A percentile compares a stretch with the other conserved stretches of the same genome.
These are phyloP conservation scores for Penicillium crystallinum DNA, from an alignment of 495 filamentous ascomycete species.

Conservation along the genomic window DNA sequence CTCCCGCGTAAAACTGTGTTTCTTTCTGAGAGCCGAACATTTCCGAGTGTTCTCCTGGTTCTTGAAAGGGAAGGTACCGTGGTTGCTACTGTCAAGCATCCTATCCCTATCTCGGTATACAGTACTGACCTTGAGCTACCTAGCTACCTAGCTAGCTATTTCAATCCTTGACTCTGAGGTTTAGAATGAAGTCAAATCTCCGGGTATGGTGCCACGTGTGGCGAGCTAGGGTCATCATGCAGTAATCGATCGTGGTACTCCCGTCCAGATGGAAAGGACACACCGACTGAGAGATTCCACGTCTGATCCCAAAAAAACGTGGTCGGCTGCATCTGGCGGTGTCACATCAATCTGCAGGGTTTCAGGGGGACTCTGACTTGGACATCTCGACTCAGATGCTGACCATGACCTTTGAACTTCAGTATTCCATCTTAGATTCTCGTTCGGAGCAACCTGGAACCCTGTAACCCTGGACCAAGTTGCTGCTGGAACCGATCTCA, in stretches of 20 bases:
- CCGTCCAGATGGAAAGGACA: constrained; percentile 5
- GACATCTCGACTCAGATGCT: background rate
- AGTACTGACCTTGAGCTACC: too few species aligned
- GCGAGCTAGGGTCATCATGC: constrained; percentile 6
- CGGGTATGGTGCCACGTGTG: constrained; percentile 22
- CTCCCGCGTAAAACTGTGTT: too few species aligned
- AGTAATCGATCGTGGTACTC: background rate
- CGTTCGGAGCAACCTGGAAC: too few species aligned
- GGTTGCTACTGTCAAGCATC: too few species aligned
- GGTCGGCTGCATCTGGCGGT: constrained; percentile 19
- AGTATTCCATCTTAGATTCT: too few species aligned
- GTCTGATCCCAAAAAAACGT: constrained; percentile 22
- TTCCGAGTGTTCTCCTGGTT: background rate
- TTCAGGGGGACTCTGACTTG: background rate
- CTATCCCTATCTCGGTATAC: too few species aligned
- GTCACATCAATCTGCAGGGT: constrained; percentile 8
- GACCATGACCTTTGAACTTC: background rate
- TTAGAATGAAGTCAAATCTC: background rate
- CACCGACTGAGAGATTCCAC: constrained; percentile 14
- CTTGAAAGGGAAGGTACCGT: background rate
- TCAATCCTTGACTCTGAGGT: too few species aligned
- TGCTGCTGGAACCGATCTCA: constrained; percentile 8
- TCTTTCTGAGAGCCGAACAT: too few species aligned
- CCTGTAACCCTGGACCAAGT: too few species aligned
- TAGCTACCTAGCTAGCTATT: too few species aligned